phyloP scores from a whole-genome alignment of 2,329 filamentous ascomycete genomes.

The Penicillium sp. region DNA sequence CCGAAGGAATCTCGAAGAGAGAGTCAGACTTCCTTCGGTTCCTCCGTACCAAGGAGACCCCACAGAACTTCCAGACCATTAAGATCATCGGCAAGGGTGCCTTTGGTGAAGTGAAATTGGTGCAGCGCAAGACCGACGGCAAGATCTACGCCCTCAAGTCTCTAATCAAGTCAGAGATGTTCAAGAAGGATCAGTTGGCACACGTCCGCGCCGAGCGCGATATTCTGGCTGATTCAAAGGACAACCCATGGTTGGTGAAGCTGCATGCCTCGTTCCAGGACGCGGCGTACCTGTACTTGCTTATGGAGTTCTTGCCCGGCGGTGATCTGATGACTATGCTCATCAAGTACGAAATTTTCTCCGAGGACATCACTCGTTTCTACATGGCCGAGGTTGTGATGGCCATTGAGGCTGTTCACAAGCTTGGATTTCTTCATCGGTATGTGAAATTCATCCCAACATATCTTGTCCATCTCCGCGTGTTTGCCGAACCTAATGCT shows the following conservation, averaged over 20 bases:
- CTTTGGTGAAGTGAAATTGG: constrained; percentile 96
- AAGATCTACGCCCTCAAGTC: constrained; percentile 99
- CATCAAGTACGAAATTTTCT: constrained; percentile 99
- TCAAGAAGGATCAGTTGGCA: constrained; percentile 97
- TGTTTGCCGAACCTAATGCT: constrained; percentile 17
- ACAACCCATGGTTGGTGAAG: constrained; percentile 99
- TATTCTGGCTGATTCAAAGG: constrained; percentile 90
- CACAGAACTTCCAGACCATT: constrained; percentile 91
- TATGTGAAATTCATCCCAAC: constrained; percentile 49
- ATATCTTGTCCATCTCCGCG: background rate
- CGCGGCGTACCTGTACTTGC: constrained; percentile 92
- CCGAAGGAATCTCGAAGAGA: constrained; percentile 79
- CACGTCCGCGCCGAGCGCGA: constrained; percentile 97
- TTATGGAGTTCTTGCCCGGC: constrained; percentile 98
- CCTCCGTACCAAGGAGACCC: constrained; percentile 87
- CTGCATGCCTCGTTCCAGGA: constrained; percentile 98
- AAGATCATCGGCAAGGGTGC: constrained; percentile 99
- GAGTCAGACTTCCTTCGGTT: constrained; percentile 94
- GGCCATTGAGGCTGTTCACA: constrained; percentile 98
- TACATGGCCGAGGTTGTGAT: constrained; percentile 98
- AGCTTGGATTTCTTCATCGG: constrained; percentile 97
- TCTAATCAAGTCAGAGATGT: constrained; percentile 98
- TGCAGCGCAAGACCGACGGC: constrained; percentile 92
- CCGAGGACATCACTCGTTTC: constrained; percentile 96
- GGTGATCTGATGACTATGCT: constrained; percentile 99